Percentiles rank a stretch among this genome's conserved stretches.
Conservation (phyloP, 345 rosid genomes). For the Brassica nigra region DNA sequence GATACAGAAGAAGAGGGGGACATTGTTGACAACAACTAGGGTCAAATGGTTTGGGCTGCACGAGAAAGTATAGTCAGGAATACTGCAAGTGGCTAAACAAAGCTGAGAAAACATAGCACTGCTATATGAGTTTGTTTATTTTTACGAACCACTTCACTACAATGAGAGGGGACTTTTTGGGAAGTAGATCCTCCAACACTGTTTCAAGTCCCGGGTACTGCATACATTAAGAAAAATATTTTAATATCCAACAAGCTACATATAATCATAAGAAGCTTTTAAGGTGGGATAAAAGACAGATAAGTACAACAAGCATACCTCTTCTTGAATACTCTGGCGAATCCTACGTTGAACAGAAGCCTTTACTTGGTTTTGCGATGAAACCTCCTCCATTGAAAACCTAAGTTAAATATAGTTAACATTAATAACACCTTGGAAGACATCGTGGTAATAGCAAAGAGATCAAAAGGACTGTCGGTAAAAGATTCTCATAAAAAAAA, state of each 20-base stretch:
- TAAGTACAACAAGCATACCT: conserved; percentile 47
- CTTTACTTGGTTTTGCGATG: conserved; percentile 96
- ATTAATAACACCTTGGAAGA: conserved; percentile 10
- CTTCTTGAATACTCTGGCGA: conserved; percentile 95
- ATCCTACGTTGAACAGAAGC: conserved; percentile 97
- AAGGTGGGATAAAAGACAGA: conserved; percentile 15
- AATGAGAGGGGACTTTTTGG: conserved; percentile 85
- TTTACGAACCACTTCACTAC: conserved; percentile 82
- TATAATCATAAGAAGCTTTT: neutral
- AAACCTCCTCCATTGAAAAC: conserved; percentile 88
- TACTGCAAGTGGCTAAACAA: neutral
- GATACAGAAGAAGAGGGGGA: conserved; percentile 91
- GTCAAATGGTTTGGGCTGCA: conserved; percentile 97
- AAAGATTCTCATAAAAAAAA: neutral
- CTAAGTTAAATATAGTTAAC: conserved; percentile 40
- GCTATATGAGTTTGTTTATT: conserved; percentile 12
- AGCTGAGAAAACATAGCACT: conserved; percentile 1
- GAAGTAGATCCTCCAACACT: conserved; percentile 92
- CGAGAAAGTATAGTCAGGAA: neutral
- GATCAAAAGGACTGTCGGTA: neutral
- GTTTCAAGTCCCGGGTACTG: conserved; percentile 97
- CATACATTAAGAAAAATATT: conserved; percentile 3
- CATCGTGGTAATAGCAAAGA: neutral
- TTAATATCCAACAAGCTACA: neutral
- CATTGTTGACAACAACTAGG: conserved; percentile 85